Conservation (phyloP, 192 early-diverging fungal species). For the Linnemannia schmuckeri region DNA sequence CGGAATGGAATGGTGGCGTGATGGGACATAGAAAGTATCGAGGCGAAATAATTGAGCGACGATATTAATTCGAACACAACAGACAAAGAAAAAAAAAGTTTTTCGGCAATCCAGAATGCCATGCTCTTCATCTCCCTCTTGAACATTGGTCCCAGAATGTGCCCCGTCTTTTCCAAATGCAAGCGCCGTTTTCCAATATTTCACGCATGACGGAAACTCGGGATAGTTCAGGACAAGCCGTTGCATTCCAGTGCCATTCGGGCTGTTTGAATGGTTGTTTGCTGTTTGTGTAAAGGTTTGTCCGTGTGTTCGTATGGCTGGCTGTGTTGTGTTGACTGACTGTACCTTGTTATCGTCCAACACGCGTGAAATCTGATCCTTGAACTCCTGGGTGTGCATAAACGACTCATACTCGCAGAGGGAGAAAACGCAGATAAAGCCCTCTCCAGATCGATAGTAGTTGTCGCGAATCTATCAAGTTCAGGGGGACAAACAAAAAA, state of each 20-base stretch:
- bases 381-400: constrained; percentile 84
- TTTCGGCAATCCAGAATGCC: not conserved
- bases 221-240: not conserved
- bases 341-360: constrained; percentile 81
- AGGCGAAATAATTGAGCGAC: not conserved
- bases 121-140: not conserved
- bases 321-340: not conserved
- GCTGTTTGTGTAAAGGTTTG: not conserved
- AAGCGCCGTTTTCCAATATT: not conserved
- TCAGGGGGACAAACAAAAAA: not conserved
- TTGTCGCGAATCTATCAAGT: constrained; percentile 79
- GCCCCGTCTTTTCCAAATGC: constrained; percentile 5
- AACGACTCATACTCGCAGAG: constrained; percentile 86
- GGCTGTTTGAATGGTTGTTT: not conserved
- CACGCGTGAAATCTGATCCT: constrained; percentile 88
- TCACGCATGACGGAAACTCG: not conserved
- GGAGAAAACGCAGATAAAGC: constrained; percentile 89
- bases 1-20: not conserved
- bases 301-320: not conserved
- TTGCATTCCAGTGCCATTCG: not conserved
- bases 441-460: constrained; percentile 88
- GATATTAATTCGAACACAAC: constrained; percentile 9
- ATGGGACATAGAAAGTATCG: not conserved
- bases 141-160: not conserved
- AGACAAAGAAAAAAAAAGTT: not conserved